Percentiles rank a stretch among this genome's conserved stretches.
Evolutionary conservation across 768 basidiomycete species (phyloP).

Genomic region (Podaxis sp.): DNA sequence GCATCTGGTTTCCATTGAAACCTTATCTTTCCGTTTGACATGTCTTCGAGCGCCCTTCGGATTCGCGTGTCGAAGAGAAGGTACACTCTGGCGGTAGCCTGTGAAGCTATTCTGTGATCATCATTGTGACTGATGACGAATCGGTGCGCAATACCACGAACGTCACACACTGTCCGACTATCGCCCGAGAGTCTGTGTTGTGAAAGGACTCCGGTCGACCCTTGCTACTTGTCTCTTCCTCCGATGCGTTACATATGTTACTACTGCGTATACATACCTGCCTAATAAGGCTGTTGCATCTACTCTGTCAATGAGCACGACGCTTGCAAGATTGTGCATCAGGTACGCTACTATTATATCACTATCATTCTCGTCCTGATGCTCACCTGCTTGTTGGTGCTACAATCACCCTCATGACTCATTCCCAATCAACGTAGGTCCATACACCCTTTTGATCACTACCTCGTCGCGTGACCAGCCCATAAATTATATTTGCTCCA

Average conservation of each 20-base stretch:
- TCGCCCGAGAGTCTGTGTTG: neutral
- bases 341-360: too few relatives aligned
- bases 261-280: too few relatives aligned
- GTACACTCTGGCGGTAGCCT: neutral
- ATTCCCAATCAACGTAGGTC: too few relatives aligned
- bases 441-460: too few relatives aligned
- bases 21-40: neutral
- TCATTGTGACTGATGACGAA: neutral
- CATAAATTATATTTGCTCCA: too few relatives aligned
- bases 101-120: neutral
- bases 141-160: neutral
- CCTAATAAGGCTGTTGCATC: too few relatives aligned
- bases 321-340: too few relatives aligned
- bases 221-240: neutral
- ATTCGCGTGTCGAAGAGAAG: neutral
- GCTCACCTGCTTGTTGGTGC: too few relatives aligned
- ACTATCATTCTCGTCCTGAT: too few relatives aligned
- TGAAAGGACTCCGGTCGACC: neutral
- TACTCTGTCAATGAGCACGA: too few relatives aligned
- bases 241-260: neutral
- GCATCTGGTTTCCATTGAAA: neutral
- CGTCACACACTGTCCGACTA: neutral
- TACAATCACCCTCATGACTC: too few relatives aligned
- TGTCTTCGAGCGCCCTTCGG: neutral
- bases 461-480: too few relatives aligned